These are phyloP conservation scores for Macrolepiota albuminosa DNA, from an alignment of 768 basidiomycete genomes.

Conservation along the genomic window DNA sequence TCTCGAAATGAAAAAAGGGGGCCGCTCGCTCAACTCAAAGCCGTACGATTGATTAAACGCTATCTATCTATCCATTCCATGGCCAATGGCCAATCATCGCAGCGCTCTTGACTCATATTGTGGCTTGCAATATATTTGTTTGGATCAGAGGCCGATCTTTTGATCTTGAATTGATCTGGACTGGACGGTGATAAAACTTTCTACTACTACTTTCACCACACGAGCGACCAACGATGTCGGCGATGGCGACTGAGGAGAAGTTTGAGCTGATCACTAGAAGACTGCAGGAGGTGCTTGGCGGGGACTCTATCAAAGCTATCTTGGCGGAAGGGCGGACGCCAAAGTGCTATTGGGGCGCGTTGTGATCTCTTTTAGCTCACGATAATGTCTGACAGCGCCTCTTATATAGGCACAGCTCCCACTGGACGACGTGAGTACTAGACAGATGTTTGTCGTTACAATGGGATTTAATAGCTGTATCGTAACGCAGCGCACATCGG, in stretches of 20 bases:
- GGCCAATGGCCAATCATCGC: too few species aligned
- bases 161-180: slow-evolving; percentile 1
- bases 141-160: not conserved
- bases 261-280: slow-evolving; percentile 83
- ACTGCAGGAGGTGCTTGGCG: slow-evolving; percentile 85
- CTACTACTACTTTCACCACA: not conserved
- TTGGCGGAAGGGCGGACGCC: slow-evolving; percentile 71
- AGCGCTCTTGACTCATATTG: not conserved
- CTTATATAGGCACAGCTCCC: slow-evolving; percentile 72
- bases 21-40: too few species aligned
- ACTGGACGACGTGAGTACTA: slow-evolving; percentile 84
- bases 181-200: slow-evolving; percentile 3
- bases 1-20: too few species aligned
- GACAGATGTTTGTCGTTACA: not conserved
- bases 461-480: slow-evolving; percentile 7
- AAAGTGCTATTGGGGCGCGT: slow-evolving; percentile 91
- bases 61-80: too few species aligned
- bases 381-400: slow-evolving; percentile 6
- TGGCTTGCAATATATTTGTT: not conserved
- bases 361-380: slow-evolving; percentile 4
- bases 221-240: slow-evolving; percentile 7
- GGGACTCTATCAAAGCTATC: slow-evolving; percentile 75
- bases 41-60: too few species aligned
- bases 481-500: slow-evolving; percentile 79
- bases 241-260: slow-evolving; percentile 38